These are phyloP conservation scores for Asterochloris erici DNA, from an alignment of 139 green algal genomes.

Conservation along the genomic window DNA sequence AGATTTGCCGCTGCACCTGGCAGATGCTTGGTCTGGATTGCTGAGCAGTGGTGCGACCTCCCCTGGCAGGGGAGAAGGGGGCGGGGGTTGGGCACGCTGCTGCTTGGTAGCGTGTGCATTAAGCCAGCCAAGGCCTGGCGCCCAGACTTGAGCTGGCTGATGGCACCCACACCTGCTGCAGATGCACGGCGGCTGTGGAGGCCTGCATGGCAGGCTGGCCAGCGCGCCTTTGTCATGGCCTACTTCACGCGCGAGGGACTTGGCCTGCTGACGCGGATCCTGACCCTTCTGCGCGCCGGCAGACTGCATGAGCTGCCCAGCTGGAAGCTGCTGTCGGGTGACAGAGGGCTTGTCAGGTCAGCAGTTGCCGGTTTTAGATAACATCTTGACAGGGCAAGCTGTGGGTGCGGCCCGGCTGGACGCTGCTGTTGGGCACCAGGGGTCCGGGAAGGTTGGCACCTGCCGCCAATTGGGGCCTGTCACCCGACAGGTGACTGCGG, in stretches of 20 bases:
- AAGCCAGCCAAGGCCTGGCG: too few species aligned
- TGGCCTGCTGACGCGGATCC: conserved; percentile 3
- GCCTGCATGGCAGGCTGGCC: conserved; percentile 12
- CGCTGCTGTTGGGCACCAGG: conserved; percentile 8
- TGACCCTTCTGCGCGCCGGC: background rate
- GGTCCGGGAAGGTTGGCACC: background rate
- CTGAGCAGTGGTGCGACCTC: too few species aligned
- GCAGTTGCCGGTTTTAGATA: too few species aligned
- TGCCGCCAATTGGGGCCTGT: background rate
- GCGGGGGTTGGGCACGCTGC: too few species aligned
- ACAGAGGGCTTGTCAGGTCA: conserved; percentile 7
- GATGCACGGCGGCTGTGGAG: conserved; percentile 1
- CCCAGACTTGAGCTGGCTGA: too few species aligned
- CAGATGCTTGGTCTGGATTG: too few species aligned
- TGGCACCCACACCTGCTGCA: too few species aligned
- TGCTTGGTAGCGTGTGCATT: too few species aligned
- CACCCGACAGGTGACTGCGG: background rate
- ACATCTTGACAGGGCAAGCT: background rate
- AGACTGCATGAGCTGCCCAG: conserved; percentile 1
- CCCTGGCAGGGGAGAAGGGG: too few species aligned
- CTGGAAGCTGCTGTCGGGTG: conserved; percentile 20
- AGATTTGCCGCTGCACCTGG: too few species aligned
- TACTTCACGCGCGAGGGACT: conserved; percentile 14
- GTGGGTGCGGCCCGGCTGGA: conserved; percentile 3
- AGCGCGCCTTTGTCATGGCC: conserved; percentile 15